phyloP scores from a whole-genome alignment of 2,329 filamentous ascomycete genomes.

The Ascochyta koolunga region DNA sequence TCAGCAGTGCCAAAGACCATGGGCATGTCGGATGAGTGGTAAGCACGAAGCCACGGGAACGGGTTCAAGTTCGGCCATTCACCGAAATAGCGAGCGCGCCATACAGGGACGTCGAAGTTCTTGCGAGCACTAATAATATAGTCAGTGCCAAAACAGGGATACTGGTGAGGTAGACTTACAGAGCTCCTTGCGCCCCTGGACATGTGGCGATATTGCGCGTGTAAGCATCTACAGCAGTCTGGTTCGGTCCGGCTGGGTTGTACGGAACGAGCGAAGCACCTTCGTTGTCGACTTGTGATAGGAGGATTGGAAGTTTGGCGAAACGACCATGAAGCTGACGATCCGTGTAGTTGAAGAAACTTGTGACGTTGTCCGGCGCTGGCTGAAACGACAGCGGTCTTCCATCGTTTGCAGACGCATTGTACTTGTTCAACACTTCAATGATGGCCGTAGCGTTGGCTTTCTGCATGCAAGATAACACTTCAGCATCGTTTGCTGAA shows the following conservation, averaged over 20 bases:
- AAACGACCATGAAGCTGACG: slow-evolving; percentile 24
- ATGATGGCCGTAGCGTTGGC: slow-evolving; percentile 40
- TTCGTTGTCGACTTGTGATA: slow-evolving; percentile 24
- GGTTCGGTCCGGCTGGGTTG: slow-evolving; percentile 20
- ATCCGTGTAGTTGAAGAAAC: slow-evolving; percentile 34
- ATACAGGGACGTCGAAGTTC: slow-evolving; percentile 21
- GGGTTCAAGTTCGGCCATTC: slow-evolving; percentile 29
- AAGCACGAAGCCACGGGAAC: slow-evolving; percentile 28
- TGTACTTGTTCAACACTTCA: slow-evolving; percentile 36
- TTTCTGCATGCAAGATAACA: slow-evolving; percentile 47
- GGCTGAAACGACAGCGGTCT: slow-evolving; percentile 33
- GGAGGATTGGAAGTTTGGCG: slow-evolving; percentile 24
- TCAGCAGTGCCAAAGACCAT: slow-evolving; percentile 34
- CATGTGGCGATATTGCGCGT: slow-evolving; percentile 24
- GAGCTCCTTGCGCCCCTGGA: slow-evolving; percentile 20
- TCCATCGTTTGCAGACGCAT: slow-evolving; percentile 26
- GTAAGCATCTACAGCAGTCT: slow-evolving; percentile 28
- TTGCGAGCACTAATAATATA: slow-evolving; percentile 15
- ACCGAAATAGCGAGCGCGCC: slow-evolving; percentile 27
- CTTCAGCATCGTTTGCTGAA: slow-evolving; percentile 17
- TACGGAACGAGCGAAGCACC: slow-evolving; percentile 21
- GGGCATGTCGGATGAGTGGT: slow-evolving; percentile 32
- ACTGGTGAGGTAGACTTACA: slow-evolving; percentile 6
- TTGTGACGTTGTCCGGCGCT: slow-evolving; percentile 27
- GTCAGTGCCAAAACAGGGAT: neutral